phyloP scores from a whole-genome alignment of 169 alveolate genomes.

The Babesia ovata region DNA sequence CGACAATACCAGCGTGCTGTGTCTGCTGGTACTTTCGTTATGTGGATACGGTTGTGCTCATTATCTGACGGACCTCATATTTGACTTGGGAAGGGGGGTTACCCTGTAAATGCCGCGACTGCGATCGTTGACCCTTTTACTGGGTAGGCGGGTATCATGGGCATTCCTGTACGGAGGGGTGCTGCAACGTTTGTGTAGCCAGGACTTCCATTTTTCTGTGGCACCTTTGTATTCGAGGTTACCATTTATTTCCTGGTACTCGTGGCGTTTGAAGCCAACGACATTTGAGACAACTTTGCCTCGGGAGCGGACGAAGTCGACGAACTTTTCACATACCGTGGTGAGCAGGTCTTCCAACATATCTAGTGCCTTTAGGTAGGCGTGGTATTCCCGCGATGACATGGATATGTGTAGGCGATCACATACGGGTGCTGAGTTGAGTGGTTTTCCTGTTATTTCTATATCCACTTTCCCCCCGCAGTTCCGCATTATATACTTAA shows the following conservation, averaged over 20 bases:
- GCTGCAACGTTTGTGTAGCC: conserved; percentile 24
- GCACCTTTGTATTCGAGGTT: conserved; percentile 71
- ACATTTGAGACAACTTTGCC: conserved; percentile 62
- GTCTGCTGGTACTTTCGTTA: background rate
- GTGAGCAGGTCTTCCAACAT: conserved; percentile 75
- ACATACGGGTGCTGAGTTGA: conserved; percentile 78
- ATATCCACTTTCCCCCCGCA: conserved; percentile 75
- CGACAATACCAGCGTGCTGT: background rate
- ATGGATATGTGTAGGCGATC: conserved; percentile 79
- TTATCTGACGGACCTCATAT: background rate
- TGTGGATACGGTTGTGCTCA: background rate
- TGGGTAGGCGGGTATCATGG: background rate
- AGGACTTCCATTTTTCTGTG: conserved; percentile 60
- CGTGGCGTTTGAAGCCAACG: conserved; percentile 79
- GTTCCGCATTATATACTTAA: conserved; percentile 76
- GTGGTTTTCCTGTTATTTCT: conserved; percentile 79
- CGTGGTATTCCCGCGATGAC: conserved; percentile 64
- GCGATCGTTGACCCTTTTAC: conserved; percentile 20
- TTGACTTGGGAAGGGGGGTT: background rate
- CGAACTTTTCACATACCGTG: conserved; percentile 78
- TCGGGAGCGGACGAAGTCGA: conserved; percentile 58
- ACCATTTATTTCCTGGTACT: conserved; percentile 73
- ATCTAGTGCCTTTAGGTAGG: conserved; percentile 74
- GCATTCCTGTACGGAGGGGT: background rate
- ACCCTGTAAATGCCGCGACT: background rate